Conservation (phyloP, 306 rosid species). For the Hippophae tibetana region DNA sequence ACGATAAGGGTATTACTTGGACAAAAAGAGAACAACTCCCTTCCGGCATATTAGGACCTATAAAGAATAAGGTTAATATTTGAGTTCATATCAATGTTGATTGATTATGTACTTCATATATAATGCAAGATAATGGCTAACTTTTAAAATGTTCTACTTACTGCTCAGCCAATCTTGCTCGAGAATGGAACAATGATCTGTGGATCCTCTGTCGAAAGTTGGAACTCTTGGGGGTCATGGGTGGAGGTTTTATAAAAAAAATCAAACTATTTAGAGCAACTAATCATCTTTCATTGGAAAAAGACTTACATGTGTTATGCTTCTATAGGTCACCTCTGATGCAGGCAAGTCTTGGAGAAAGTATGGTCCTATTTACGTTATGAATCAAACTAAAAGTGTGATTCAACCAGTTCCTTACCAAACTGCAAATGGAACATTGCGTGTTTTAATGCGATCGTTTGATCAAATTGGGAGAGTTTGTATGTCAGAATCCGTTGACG, state of each 20-base stretch:
- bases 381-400: slow-evolving; percentile 62
- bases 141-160: slow-evolving; percentile 11
- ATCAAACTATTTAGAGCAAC: slow-evolving; percentile 9
- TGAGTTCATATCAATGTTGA: slow-evolving; percentile 6
- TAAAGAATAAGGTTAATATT: slow-evolving; percentile 71
- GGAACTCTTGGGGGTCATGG: slow-evolving; percentile 99
- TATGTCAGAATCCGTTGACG: slow-evolving; percentile 69
- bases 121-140: neutral
- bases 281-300: slow-evolving; percentile 13
- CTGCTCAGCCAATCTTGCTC: slow-evolving; percentile 75
- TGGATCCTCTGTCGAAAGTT: slow-evolving; percentile 97
- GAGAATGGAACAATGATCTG: slow-evolving; percentile 66
- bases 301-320: slow-evolving; percentile 21
- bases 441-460: slow-evolving; percentile 74
- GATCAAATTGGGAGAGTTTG: slow-evolving; percentile 51
- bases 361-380: slow-evolving; percentile 72
- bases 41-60: slow-evolving; percentile 95
- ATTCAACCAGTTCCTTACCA: slow-evolving; percentile 92
- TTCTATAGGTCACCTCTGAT: slow-evolving; percentile 57
- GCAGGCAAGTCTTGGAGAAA: slow-evolving; percentile 68
- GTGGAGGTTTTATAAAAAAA: slow-evolving; percentile 48
- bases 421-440: slow-evolving; percentile 55
- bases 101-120: neutral
- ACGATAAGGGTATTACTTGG: slow-evolving; percentile 76
- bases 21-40: slow-evolving; percentile 86